Percentiles rank a stretch among this genome's conserved stretches.
These are phyloP conservation scores for Buddleja alternifolia DNA, from an alignment of 257 asterid genomes.

Conservation along the genomic window DNA sequence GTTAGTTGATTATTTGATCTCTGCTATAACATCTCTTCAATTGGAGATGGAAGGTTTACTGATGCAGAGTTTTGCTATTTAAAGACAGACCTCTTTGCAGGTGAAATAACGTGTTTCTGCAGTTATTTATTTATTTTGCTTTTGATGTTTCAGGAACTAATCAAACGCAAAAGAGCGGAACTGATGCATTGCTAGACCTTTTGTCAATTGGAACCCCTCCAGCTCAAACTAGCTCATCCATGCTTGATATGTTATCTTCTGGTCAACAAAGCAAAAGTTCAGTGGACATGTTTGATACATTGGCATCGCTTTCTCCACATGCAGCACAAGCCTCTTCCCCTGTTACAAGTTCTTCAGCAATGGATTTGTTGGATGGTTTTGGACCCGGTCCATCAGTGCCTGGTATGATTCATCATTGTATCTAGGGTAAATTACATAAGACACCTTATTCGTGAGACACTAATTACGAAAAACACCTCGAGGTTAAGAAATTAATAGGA, in stretches of 20 bases:
- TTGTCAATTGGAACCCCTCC: slow-evolving; percentile 85
- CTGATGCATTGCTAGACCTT: slow-evolving; percentile 80
- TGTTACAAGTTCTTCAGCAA: slow-evolving; percentile 68
- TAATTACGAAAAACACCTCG: no score
- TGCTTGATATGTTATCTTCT: slow-evolving; percentile 54
- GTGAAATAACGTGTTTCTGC: not conserved
- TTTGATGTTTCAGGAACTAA: slow-evolving; percentile 51
- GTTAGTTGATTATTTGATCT: slow-evolving; percentile 13
- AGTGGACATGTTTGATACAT: slow-evolving; percentile 48
- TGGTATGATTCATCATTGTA: slow-evolving; percentile 50
- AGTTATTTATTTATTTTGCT: slow-evolving; percentile 1
- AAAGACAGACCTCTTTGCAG: not conserved
- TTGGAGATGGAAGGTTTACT: slow-evolving; percentile 16
- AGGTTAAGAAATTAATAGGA: no score
- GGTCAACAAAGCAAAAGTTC: slow-evolving; percentile 55
- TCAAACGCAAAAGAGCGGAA: slow-evolving; percentile 61
- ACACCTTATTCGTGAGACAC: no score
- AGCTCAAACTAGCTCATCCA: slow-evolving; percentile 57
- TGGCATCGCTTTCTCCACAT: slow-evolving; percentile 60
- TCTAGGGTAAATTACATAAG: not conserved
- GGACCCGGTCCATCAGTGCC: slow-evolving; percentile 56
- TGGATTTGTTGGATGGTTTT: slow-evolving; percentile 85
- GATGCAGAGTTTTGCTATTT: not conserved
- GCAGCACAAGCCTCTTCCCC: slow-evolving; percentile 47
- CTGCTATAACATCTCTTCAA: slow-evolving; percentile 21